phyloP scores from a whole-genome alignment of 176 grass and related monocot species.

The Eleusine coracana region DNA sequence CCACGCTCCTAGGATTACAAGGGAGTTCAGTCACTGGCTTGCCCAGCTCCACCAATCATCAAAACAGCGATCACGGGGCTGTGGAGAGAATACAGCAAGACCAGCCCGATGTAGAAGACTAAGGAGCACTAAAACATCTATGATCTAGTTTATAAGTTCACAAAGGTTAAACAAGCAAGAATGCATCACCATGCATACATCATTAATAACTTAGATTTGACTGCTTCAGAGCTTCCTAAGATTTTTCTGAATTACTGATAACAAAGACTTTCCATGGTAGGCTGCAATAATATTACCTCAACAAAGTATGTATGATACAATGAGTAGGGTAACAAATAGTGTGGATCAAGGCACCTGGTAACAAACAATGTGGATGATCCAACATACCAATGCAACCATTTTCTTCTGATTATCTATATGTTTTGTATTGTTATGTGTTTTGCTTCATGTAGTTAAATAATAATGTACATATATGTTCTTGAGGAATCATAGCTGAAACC shows the following conservation, averaged over 20 bases:
- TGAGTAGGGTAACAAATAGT: not conserved
- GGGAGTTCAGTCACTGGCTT: no score
- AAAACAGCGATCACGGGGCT: no score
- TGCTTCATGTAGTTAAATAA: not conserved
- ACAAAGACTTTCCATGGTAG: not conserved
- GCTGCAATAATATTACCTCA: not conserved
- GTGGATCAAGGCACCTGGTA: not conserved
- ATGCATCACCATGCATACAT: not conserved
- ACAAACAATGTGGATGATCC: not conserved
- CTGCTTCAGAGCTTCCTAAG: not conserved
- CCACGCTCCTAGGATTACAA: no score
- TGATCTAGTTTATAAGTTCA: not conserved
- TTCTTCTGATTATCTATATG: slow-evolving; percentile 19
- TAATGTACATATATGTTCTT: not conserved
- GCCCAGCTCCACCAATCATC: no score
- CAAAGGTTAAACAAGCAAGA: not conserved
- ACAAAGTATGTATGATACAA: not conserved
- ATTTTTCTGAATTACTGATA: slow-evolving; percentile 9
- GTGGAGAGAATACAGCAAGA: no score
- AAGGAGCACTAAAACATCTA: not conserved
- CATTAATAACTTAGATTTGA: not conserved
- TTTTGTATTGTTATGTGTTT: not conserved
- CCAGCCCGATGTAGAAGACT: no score
- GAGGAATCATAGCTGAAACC: not conserved
- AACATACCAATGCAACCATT: not conserved